Evolutionary conservation across 2,329 filamentous ascomycete genomes (phyloP).

Genomic region (Exophiala mesophila): DNA sequence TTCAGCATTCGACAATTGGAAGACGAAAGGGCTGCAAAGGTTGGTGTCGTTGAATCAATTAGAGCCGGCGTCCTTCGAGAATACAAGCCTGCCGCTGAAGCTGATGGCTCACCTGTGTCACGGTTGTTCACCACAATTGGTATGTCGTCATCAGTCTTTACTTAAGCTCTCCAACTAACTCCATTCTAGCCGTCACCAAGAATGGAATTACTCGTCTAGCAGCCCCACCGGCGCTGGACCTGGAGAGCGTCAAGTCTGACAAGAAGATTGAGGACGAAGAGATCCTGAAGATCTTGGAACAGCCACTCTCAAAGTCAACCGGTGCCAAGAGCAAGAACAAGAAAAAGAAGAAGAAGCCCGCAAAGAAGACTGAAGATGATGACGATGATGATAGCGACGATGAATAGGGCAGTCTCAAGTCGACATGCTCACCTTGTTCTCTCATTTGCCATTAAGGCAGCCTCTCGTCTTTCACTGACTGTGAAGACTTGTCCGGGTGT

Average conservation of each 20-base stretch:
- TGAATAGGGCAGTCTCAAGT: conserved; percentile 32
- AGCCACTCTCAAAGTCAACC: conserved; percentile 63
- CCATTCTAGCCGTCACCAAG: conserved; percentile 78
- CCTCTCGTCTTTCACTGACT: too few relatives aligned
- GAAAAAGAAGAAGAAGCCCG: conserved; percentile 78
- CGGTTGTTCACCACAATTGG: conserved; percentile 87
- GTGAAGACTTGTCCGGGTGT: too few relatives aligned
- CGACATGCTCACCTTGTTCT: background rate
- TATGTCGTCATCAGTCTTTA: conserved; percentile 62
- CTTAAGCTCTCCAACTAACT: background rate
- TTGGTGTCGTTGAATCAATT: conserved; percentile 94
- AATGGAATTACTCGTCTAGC: conserved; percentile 87
- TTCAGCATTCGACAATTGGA: conserved; percentile 97
- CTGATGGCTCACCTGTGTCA: conserved; percentile 78
- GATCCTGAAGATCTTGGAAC: conserved; percentile 88
- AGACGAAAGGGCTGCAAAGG: conserved; percentile 91
- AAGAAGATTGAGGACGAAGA: conserved; percentile 98
- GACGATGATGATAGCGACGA: conserved; percentile 36
- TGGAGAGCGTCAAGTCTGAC: conserved; percentile 82
- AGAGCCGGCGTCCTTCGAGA: conserved; percentile 86
- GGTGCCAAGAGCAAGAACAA: conserved; percentile 77
- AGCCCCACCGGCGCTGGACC: conserved; percentile 67
- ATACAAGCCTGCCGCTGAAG: conserved; percentile 94
- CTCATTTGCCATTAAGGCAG: too few relatives aligned
- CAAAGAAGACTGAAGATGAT: conserved; percentile 40